Evolutionary conservation across 1,284 basidiomycete genomes (phyloP).

Genomic region (Cerioporus squamosus): DNA sequence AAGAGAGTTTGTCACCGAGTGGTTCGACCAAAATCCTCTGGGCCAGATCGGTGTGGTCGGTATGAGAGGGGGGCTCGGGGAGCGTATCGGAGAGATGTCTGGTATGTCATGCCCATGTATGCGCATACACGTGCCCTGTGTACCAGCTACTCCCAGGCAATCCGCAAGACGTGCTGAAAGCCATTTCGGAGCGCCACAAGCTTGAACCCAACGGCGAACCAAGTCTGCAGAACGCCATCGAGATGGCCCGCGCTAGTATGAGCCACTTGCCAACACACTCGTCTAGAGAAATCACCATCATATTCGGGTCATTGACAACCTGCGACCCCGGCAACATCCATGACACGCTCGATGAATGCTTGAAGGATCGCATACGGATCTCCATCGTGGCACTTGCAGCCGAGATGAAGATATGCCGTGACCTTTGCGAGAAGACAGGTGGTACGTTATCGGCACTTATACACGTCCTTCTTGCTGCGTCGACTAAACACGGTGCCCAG

Average conservation of each 20-base stretch:
- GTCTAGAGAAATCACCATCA: slow-evolving; percentile 91
- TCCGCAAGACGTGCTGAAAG: slow-evolving; percentile 89
- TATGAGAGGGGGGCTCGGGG: slow-evolving; percentile 88
- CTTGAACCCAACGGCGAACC: slow-evolving; percentile 93
- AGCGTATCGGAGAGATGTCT: slow-evolving; percentile 87
- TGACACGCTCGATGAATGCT: slow-evolving; percentile 84
- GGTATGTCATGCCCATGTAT: slow-evolving; percentile 50
- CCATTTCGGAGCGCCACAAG: slow-evolving; percentile 85
- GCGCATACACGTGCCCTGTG: neutral
- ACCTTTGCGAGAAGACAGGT: slow-evolving; percentile 87
- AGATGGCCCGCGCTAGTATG: slow-evolving; percentile 93
- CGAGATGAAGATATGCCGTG: slow-evolving; percentile 97
- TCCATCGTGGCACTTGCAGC: slow-evolving; percentile 93
- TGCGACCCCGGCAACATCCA: slow-evolving; percentile 98
- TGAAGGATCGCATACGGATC: slow-evolving; percentile 85
- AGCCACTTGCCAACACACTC: slow-evolving; percentile 95
- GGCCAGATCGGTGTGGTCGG: slow-evolving; percentile 96
- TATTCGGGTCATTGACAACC: slow-evolving; percentile 95
- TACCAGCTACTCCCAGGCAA: slow-evolving; percentile 64
- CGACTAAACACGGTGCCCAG: slow-evolving; percentile 43
- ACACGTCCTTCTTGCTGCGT: neutral
- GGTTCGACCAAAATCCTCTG: slow-evolving; percentile 99
- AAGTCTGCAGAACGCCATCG: slow-evolving; percentile 94
- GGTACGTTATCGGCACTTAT: slow-evolving; percentile 51
- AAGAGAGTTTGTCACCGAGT: slow-evolving; percentile 90